A percentile compares a stretch with the other conserved stretches of the same genome.
phyloP scores from a whole-genome alignment of 2,329 filamentous ascomycete species.

The Kalaharituber pfeilii region DNA sequence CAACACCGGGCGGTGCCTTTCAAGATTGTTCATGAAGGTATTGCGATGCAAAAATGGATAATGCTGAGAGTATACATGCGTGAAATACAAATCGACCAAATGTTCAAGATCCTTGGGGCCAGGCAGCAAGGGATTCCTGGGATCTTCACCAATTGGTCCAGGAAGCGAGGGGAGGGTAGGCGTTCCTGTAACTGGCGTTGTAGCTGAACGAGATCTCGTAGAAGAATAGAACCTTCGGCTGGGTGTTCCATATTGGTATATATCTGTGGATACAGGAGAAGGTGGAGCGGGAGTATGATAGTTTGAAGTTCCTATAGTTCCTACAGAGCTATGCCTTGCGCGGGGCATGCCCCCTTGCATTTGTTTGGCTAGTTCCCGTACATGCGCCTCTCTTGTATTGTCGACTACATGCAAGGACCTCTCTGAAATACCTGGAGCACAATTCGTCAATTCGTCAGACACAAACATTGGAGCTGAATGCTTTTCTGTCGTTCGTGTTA shows the following conservation, averaged over 20 bases:
- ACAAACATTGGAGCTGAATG: not conserved
- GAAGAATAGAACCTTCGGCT: conserved; percentile 1
- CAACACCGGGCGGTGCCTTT: conserved; percentile 12
- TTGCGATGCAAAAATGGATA: conserved; percentile 18
- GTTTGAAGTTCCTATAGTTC: not conserved
- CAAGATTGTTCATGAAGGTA: conserved; percentile 14
- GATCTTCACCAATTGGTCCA: conserved; percentile 14
- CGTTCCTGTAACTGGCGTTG: conserved; percentile 7
- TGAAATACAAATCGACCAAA: conserved; percentile 15
- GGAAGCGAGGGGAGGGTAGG: conserved; percentile 10
- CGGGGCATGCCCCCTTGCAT: not conserved
- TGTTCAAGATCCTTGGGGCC: conserved; percentile 3
- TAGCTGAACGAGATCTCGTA: conserved; percentile 4
- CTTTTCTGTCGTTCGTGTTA: not conserved
- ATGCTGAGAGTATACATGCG: conserved; percentile 18
- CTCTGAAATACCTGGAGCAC: not conserved
- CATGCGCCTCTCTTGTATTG: not conserved
- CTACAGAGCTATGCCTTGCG: not conserved
- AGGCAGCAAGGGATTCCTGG: conserved; percentile 11
- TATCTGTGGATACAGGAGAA: conserved; percentile 11
- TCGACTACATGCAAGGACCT: not conserved
- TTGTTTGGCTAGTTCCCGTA: not conserved
- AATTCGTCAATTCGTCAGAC: not conserved
- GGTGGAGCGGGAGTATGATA: conserved; percentile 8
- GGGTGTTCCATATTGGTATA: not conserved